phyloP scores from a whole-genome alignment of 129 eudicot species.

The Kitagawia praeruptora region DNA sequence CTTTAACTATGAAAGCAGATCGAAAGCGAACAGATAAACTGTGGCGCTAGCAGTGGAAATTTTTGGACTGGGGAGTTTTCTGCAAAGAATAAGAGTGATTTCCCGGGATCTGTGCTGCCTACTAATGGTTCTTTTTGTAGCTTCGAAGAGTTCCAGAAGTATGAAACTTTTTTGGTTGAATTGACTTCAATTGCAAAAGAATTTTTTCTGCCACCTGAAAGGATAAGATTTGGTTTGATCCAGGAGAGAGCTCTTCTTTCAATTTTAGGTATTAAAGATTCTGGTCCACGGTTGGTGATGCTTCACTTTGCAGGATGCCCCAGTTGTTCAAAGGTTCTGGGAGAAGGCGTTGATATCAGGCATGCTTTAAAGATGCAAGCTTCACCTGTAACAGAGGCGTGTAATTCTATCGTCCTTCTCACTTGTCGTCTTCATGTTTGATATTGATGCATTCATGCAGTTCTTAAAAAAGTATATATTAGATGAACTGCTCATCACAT shows the following conservation, averaged over 20 bases:
- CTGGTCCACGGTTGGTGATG: conserved; percentile 53
- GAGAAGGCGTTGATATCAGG: conserved; percentile 46
- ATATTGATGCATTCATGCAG: neutral
- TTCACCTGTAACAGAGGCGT: conserved; percentile 64
- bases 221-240: conserved; percentile 53
- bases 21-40: conserved; percentile 40
- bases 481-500: neutral
- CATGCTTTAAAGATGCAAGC: conserved; percentile 34
- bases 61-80: conserved; percentile 46
- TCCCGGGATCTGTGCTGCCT: conserved; percentile 31
- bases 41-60: conserved; percentile 34
- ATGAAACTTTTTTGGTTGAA: conserved; percentile 46
- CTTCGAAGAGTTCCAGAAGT: conserved; percentile 46
- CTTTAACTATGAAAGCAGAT: conserved; percentile 33
- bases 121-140: conserved; percentile 42
- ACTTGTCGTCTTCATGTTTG: neutral
- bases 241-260: conserved; percentile 52
- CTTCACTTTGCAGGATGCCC: conserved; percentile 65
- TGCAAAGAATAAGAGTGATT: conserved; percentile 34
- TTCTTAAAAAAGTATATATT: neutral
- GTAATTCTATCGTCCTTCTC: conserved; percentile 10
- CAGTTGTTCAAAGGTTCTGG: conserved; percentile 54
- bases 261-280: conserved; percentile 43
- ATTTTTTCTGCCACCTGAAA: conserved; percentile 71
- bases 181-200: conserved; percentile 41